phyloP scores from a whole-genome alignment of 345 rosid genomes.

The Sapria himalayana region DNA sequence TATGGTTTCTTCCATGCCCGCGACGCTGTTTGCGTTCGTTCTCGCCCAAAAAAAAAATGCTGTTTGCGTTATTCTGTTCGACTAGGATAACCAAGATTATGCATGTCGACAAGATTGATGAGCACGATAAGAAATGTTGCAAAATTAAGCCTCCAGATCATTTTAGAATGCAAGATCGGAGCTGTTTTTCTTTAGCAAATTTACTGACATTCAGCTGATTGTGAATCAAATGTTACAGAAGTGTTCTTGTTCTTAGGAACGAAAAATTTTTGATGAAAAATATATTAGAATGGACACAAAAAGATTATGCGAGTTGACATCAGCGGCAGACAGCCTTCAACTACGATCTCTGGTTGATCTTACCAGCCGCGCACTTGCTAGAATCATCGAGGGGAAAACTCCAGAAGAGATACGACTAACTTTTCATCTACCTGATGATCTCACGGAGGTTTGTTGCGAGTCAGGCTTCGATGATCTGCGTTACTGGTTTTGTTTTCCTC shows the following conservation, averaged over 20 bases:
- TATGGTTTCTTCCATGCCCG: slow-evolving; percentile 8
- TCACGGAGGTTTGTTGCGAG: slow-evolving; percentile 52
- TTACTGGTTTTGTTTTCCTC: slow-evolving; percentile 5
- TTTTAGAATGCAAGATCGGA: too few species aligned
- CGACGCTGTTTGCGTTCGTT: too few species aligned
- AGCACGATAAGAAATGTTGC: too few species aligned
- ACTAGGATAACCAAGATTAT: too few species aligned
- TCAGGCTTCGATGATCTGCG: not conserved
- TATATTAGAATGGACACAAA: slow-evolving; percentile 75
- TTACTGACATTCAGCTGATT: too few species aligned
- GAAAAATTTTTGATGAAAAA: slow-evolving; percentile 60
- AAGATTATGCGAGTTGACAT: slow-evolving; percentile 72
- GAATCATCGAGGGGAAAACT: slow-evolving; percentile 65
- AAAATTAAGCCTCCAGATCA: too few species aligned
- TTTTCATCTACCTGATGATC: slow-evolving; percentile 87
- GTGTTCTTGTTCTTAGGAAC: slow-evolving; percentile 30
- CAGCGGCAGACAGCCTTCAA: slow-evolving; percentile 89
- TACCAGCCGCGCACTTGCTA: slow-evolving; percentile 72
- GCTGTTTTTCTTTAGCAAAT: too few species aligned
- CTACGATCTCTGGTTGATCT: slow-evolving; percentile 80
- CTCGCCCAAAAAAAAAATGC: too few species aligned
- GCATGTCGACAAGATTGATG: too few species aligned
- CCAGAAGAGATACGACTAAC: slow-evolving; percentile 84
- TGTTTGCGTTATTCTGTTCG: too few species aligned
- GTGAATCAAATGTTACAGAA: too few species aligned